These are phyloP conservation scores for Apiospora marii DNA, from an alignment of 2,329 filamentous ascomycete genomes.

Conservation along the genomic window DNA sequence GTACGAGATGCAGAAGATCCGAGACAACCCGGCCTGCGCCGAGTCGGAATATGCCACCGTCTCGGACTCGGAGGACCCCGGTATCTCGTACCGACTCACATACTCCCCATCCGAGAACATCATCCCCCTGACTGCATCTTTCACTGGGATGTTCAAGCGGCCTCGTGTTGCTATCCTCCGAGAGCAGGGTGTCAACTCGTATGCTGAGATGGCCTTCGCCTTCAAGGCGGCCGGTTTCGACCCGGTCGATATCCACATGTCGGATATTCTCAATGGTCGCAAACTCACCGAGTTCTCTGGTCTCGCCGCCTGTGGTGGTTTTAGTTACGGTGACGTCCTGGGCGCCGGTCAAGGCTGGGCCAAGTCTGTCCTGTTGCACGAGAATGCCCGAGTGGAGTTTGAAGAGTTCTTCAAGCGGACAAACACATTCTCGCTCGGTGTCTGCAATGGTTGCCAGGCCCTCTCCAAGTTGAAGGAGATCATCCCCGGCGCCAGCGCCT, in stretches of 20 bases:
- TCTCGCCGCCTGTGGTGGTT: conserved; percentile 93
- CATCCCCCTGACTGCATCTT: conserved; percentile 70
- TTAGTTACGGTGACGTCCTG: conserved; percentile 85
- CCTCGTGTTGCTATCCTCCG: conserved; percentile 85
- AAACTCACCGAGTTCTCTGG: conserved; percentile 86
- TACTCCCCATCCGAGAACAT: conserved; percentile 82
- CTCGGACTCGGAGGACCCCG: conserved; percentile 77
- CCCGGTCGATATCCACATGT: conserved; percentile 96
- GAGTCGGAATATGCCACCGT: conserved; percentile 83
- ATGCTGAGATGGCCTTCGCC: conserved; percentile 97
- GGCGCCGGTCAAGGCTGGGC: conserved; percentile 98
- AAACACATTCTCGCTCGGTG: conserved; percentile 91
- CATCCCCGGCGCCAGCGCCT: conserved; percentile 83
- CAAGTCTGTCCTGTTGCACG: conserved; percentile 88
- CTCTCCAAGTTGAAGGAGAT: conserved; percentile 82
- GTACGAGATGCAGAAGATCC: conserved; percentile 86
- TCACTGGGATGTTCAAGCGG: conserved; percentile 69
- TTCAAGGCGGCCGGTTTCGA: conserved; percentile 93
- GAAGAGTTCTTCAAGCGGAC: conserved; percentile 83
- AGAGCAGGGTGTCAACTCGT: conserved; percentile 94
- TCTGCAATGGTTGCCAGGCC: conserved; percentile 99
- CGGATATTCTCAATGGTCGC: conserved; percentile 81
- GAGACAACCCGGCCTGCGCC: conserved; percentile 88
- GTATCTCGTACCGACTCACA: conserved; percentile 82
- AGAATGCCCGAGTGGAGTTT: conserved; percentile 79